Conservation (phyloP, 305 asterid species). For the Fraxinus paxiana region DNA sequence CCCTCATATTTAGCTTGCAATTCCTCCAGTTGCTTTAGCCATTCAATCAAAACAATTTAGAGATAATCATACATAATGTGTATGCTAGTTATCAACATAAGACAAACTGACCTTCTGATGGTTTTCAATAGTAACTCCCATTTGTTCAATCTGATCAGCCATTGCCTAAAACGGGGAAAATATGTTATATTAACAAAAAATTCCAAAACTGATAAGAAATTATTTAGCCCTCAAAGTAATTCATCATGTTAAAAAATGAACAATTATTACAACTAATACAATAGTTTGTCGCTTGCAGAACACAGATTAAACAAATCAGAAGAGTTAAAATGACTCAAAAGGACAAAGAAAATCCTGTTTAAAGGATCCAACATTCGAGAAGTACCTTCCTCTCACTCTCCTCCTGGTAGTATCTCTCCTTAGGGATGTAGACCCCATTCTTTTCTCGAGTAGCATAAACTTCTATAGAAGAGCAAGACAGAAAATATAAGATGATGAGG, state of each 20-base stretch:
- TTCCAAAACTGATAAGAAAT: background rate
- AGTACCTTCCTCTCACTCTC: conserved; percentile 71
- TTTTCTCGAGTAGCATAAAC: conserved; percentile 80
- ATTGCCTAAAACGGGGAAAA: conserved; percentile 45
- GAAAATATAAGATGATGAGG: background rate
- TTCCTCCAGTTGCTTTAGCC: conserved; percentile 54
- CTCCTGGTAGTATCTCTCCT: conserved; percentile 71
- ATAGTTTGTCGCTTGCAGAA: background rate
- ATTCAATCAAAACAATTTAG: conserved; percentile 3
- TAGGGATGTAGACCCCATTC: conserved; percentile 76
- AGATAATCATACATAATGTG: background rate
- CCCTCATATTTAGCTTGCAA: conserved; percentile 49
- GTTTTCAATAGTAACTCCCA: conserved; percentile 59
- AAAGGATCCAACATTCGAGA: background rate
- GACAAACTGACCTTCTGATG: conserved; percentile 50
- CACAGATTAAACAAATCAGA: background rate
- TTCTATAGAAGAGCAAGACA: conserved; percentile 35
- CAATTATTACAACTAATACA: background rate
- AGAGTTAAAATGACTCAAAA: background rate
- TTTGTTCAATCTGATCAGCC: conserved; percentile 79
- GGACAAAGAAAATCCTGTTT: background rate
- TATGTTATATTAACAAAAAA: background rate
- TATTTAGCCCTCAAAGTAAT: background rate
- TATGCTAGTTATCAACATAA: background rate
- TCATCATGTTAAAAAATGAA: background rate